Base-by-base conservation (phyloP, 2,329 filamentous ascomycete species). In the Anisogramma anomala region DNA sequence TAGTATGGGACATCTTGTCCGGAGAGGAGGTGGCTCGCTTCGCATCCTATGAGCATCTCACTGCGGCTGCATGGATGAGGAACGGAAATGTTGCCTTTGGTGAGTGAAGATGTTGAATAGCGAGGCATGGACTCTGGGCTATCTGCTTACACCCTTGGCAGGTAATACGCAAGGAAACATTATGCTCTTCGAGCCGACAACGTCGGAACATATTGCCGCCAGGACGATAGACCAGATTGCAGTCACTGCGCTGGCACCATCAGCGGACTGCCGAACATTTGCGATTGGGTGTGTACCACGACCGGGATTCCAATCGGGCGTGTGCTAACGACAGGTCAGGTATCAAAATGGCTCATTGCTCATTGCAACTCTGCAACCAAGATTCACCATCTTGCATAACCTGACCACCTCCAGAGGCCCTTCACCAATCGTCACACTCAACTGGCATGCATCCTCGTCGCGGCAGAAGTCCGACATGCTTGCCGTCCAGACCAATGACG, bases 381-480 rank as follows among this genome's bases (percentile, higher is more conserved):
- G 84, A 38, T 98, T 96, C 59, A 94, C 84, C 3, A 94, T 96
- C 49, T 62, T 96, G 36, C 88, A 98, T 62, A 95, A 89, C 37
- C 68, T 98, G 49, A 88, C 82, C 36, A 94, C 86, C 0, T 83
- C 82, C 0, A 73, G 85, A 52, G 76, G 77, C 2, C 89, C 91
- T 1, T 95, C 89, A 1, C 83, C 86, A 2, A 87, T 98, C 37
- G 79, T 88, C 3, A 84, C 79, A 7, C 65, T 98, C 15, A 77
- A 86, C 44, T 98, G 91, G 91, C 91, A 98, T 68, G 88, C 89
- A 27, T 95, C 91, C 0, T 95, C 91, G 0, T 83, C 88, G 0
- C 85, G 88, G 50, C 88, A 95, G 60, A 95, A 94, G 63, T 94
- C 91, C 1, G 89, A 96, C 55, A 98, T 98, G 91, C 68, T 98